A percentile compares a stretch with the other conserved stretches of the same genome.
phyloP scores from a whole-genome alignment of 1,139 yeast species.

The Scheffersomyces titani region DNA sequence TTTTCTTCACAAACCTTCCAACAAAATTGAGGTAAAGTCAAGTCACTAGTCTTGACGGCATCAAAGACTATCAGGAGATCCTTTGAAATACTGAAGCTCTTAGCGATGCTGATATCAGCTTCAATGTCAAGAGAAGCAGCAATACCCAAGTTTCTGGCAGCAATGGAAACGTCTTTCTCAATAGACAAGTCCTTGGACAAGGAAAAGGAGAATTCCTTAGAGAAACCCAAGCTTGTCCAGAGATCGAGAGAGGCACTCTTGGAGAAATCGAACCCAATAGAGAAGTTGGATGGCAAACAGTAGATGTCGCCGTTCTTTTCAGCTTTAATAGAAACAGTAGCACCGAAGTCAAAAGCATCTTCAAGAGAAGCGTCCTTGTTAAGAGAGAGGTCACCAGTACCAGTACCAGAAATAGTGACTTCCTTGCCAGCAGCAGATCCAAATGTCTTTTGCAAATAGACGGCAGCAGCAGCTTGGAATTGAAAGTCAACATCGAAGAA shows the following conservation, averaged over 20 bases:
- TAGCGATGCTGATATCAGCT: slow-evolving; percentile 10
- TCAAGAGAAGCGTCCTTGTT: background rate
- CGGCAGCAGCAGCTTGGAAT: slow-evolving; percentile 6
- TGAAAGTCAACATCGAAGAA: slow-evolving; percentile 30
- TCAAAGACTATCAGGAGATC: background rate
- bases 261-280: slow-evolving; percentile 23
- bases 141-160: slow-evolving; percentile 10
- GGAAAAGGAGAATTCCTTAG: slow-evolving; percentile 15
- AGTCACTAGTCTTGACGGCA: background rate
- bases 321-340: slow-evolving; percentile 25
- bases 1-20: slow-evolving; percentile 17
- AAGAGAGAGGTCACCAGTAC: slow-evolving; percentile 13
- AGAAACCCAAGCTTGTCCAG: slow-evolving; percentile 17
- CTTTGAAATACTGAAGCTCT: slow-evolving; percentile 1
- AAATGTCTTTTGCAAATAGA: background rate
- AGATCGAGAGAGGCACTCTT: slow-evolving; percentile 12
- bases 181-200: slow-evolving; percentile 11
- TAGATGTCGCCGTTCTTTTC: slow-evolving; percentile 18
- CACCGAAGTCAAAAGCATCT: slow-evolving; percentile 4
- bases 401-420: slow-evolving; percentile 15
- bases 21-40: slow-evolving; percentile 31
- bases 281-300: slow-evolving; percentile 32
- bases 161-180: slow-evolving; percentile 3
- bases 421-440: background rate
- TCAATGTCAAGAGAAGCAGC: slow-evolving; percentile 11